Evolutionary conservation across 768 basidiomycete species (phyloP), one percentile per base, ranked within the genome.

Genomic region (Mycena rebaudengoi): DNA sequence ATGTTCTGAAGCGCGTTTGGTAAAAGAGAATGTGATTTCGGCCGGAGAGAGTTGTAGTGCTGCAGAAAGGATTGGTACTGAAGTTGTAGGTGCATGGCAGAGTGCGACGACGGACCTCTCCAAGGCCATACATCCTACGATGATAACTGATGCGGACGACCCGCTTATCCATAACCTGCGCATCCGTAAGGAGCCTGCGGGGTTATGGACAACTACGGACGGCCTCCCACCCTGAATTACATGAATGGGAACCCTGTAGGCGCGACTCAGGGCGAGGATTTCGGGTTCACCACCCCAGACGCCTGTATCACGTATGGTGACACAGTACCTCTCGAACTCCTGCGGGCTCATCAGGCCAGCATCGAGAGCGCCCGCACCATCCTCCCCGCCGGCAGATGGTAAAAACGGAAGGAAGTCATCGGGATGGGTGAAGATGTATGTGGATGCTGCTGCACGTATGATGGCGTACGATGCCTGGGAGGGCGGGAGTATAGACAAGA

Each of bases 241-340:
- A 73, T 97, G 91, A 49, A 99, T 96, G 0, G 96, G 91, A 37
- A 96, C 79, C 56, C 89, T 85, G 75, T 86, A 98, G 29, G 88
- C 87, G 51, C 90, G 83, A 72, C 91, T 90, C 16, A 99, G 81
- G 4, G 98, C 98, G 69, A 92, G 83, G 30, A 99, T 95, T 83
- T 99, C 98, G 7, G 95, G 96, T 79, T 99, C 96, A 33, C 98
- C 97, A 49, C 98, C 98, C 98, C 98, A 99, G 29, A 89, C 85
- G n/a, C 88, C 90, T 23, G 95, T 96, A 73, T 91, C 84, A 40
- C 88, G 88, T 28, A 99, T 89, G 12, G 84, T 82, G 58, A 79
- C 76, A 73, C 96, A 98, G 74, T 99, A 99, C 55, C 79, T 78
- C 50, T 85, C 79, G 69, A 92, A 95, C 70, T 89, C 82, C 43